These are phyloP conservation scores for Stagonosporopsis cucurbitacearum DNA, from an alignment of 2,329 filamentous ascomycete species.

Conservation along the genomic window DNA sequence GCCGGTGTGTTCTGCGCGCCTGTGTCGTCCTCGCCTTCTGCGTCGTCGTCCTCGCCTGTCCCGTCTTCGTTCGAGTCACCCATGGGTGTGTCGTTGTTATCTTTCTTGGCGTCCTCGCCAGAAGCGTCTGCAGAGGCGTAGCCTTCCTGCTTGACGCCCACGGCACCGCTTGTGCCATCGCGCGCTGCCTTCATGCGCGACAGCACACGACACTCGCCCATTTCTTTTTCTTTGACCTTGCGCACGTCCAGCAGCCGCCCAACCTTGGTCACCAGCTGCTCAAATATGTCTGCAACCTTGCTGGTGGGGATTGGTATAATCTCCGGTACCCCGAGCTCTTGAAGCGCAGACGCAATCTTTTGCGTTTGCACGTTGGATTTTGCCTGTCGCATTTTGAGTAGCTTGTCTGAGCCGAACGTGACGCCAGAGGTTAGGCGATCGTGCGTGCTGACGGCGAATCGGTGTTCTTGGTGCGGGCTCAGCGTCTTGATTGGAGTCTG, in stretches of 20 bases:
- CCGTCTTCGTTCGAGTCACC: slow-evolving; percentile 36
- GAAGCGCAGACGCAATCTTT: slow-evolving; percentile 75
- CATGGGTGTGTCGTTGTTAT: slow-evolving; percentile 38
- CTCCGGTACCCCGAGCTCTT: slow-evolving; percentile 73
- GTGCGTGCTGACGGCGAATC: slow-evolving; percentile 84
- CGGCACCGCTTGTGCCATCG: slow-evolving; percentile 23
- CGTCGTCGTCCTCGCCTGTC: slow-evolving; percentile 33
- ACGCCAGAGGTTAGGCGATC: slow-evolving; percentile 87
- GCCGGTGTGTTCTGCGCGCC: slow-evolving; percentile 13
- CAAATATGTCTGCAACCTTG: slow-evolving; percentile 74
- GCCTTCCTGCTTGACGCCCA: slow-evolving; percentile 20
- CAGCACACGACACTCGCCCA: slow-evolving; percentile 63
- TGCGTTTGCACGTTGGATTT: slow-evolving; percentile 78
- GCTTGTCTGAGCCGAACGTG: slow-evolving; percentile 84
- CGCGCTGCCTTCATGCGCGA: slow-evolving; percentile 47
- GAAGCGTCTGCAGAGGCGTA: neutral
- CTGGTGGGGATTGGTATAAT: slow-evolving; percentile 76
- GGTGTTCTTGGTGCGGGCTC: slow-evolving; percentile 73
- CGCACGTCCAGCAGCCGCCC: slow-evolving; percentile 73
- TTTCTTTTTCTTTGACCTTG: slow-evolving; percentile 77
- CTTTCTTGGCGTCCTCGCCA: slow-evolving; percentile 20
- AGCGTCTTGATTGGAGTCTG: slow-evolving; percentile 59
- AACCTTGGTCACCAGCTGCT: slow-evolving; percentile 72
- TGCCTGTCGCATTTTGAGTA: slow-evolving; percentile 78
- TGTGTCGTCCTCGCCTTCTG: slow-evolving; percentile 32